These are phyloP conservation scores for Citrullus colocynthis DNA, from an alignment of 306 rosid genomes.

Conservation along the genomic window DNA sequence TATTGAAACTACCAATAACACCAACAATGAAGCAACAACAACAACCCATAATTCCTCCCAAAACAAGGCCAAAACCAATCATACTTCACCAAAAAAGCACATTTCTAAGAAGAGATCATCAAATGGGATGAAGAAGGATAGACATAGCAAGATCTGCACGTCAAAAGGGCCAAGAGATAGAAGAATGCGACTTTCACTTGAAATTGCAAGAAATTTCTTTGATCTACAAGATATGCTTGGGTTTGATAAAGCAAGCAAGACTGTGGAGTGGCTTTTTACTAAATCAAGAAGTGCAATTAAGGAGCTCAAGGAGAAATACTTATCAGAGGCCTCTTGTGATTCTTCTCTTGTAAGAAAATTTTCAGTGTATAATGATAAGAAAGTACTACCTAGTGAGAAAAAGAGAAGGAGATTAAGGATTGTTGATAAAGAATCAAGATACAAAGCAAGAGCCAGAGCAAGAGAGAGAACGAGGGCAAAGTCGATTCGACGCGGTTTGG, in stretches of 20 bases:
- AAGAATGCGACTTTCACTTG: conserved; percentile 46
- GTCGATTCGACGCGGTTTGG: not conserved
- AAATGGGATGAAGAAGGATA: conserved; percentile 16
- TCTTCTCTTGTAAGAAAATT: not conserved
- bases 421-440: conserved; percentile 34
- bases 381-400: not conserved
- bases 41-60: not conserved
- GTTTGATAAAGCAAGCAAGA: conserved; percentile 46
- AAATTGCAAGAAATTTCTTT: conserved; percentile 39
- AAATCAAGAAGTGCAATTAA: conserved; percentile 32
- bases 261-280: conserved; percentile 40
- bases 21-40: not conserved
- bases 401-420: not conserved
- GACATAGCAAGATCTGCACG: conserved; percentile 53
- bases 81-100: not conserved
- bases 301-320: conserved; percentile 19
- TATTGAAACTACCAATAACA: not conserved
- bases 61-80: not conserved
- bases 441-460: conserved; percentile 38
- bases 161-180: conserved; percentile 44
- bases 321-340: not conserved
- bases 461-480: conserved; percentile 39
- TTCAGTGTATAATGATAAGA: not conserved
- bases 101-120: conserved; percentile 18
- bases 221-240: conserved; percentile 51